Evolutionary conservation across 352 stramenopile species (phyloP).

Genomic region (Globisporangium nodosum): DNA sequence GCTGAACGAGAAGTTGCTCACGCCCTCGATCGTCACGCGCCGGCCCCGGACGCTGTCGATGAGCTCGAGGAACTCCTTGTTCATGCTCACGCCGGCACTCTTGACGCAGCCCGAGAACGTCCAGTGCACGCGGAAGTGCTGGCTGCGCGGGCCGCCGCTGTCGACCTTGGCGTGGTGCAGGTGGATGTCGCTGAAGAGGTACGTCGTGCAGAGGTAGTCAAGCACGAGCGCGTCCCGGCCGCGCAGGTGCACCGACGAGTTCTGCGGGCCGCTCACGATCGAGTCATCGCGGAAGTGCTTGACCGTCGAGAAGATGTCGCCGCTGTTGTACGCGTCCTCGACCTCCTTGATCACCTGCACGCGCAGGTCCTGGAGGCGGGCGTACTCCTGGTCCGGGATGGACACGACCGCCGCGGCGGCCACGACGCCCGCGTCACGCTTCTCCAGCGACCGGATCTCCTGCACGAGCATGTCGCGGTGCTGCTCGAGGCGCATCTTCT

Average conservation of each 20-base stretch:
- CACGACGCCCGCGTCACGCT: constrained; percentile 50
- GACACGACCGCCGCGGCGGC: constrained; percentile 40
- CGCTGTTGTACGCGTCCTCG: constrained; percentile 75
- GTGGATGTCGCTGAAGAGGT: constrained; percentile 71
- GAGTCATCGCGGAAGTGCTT: constrained; percentile 85
- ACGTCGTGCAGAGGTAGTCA: constrained; percentile 85
- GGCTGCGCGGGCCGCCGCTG: constrained; percentile 71
- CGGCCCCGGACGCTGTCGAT: constrained; percentile 79
- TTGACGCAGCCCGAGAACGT: constrained; percentile 71
- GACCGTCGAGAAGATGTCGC: constrained; percentile 70
- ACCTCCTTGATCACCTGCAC: constrained; percentile 79
- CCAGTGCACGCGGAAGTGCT: constrained; percentile 87
- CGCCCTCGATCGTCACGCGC: constrained; percentile 75
- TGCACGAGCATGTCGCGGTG: constrained; percentile 84
- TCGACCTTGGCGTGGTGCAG: constrained; percentile 79
- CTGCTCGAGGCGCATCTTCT: constrained; percentile 84
- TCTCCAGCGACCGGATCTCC: constrained; percentile 80
- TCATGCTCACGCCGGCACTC: constrained; percentile 76
- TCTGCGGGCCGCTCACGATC: constrained; percentile 82
- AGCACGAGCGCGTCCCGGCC: constrained; percentile 80
- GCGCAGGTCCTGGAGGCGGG: constrained; percentile 65
- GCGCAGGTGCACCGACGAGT: constrained; percentile 77
- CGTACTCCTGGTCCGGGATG: constrained; percentile 79
- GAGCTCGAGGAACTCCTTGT: constrained; percentile 84
- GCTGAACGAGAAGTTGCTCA: constrained; percentile 87